Percentiles rank a stretch among this genome's conserved stretches.
These are phyloP conservation scores for Tremellales sp. DNA, from an alignment of 1,284 basidiomycete genomes.

Conservation along the genomic window DNA sequence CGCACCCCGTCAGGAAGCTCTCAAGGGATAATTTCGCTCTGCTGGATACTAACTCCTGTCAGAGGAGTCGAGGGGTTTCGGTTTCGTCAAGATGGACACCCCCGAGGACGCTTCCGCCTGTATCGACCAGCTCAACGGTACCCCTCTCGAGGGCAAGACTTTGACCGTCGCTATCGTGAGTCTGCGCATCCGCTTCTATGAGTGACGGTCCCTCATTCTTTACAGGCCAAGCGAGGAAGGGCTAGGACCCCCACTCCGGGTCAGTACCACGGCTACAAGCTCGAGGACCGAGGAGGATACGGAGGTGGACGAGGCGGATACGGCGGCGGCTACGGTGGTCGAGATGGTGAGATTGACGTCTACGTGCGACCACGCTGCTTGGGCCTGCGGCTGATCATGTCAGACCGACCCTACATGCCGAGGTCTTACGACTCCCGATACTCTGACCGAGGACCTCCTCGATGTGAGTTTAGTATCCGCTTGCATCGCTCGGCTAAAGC, in stretches of 20 bases:
- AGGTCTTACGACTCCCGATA: slow-evolving; percentile 47
- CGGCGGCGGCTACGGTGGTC: slow-evolving; percentile 20
- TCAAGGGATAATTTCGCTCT: too few species aligned
- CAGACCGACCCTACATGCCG: slow-evolving; percentile 47
- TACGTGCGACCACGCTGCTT: background rate
- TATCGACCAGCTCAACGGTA: slow-evolving; percentile 73
- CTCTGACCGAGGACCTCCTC: slow-evolving; percentile 32
- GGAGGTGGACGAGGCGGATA: slow-evolving; percentile 51
- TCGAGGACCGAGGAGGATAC: slow-evolving; percentile 64
- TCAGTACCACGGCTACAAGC: slow-evolving; percentile 64
- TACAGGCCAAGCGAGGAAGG: slow-evolving; percentile 82
- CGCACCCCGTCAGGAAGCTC: background rate
- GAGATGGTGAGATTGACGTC: slow-evolving; percentile 14
- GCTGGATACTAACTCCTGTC: background rate
- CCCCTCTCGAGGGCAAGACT: slow-evolving; percentile 78
- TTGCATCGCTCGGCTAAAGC: background rate
- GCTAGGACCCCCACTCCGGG: slow-evolving; percentile 94
- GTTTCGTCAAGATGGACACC: slow-evolving; percentile 92
- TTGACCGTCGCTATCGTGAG: slow-evolving; percentile 80
- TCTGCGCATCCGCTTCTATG: slow-evolving; percentile 1
- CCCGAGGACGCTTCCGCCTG: slow-evolving; percentile 84
- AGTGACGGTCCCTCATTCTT: background rate
- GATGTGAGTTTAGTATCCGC: slow-evolving; percentile 16
- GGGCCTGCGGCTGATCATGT: slow-evolving; percentile 2
- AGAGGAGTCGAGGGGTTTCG: slow-evolving; percentile 88